Conservation (phyloP, 805 yeast species). For the Metschnikowia corniflorae region DNA sequence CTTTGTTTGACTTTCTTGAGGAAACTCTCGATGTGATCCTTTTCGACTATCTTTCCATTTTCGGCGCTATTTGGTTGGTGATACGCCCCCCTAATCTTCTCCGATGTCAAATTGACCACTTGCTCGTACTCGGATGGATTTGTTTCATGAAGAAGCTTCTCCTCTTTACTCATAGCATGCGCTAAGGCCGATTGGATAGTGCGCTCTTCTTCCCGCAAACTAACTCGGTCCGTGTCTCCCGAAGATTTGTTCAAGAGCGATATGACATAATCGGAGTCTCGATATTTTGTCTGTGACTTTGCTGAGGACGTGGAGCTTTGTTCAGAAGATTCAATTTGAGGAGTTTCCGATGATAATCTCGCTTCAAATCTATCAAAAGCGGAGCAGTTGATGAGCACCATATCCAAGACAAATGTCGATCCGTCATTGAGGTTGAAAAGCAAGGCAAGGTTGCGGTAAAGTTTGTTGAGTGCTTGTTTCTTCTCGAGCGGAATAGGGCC, state of each 20-base stretch:
- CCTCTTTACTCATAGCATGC: slow-evolving; percentile 22
- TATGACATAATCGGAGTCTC: slow-evolving; percentile 8
- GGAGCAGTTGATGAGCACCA: slow-evolving; percentile 26
- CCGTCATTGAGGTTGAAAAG: slow-evolving; percentile 34
- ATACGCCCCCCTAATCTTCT: slow-evolving; percentile 17
- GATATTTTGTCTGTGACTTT: slow-evolving; percentile 1
- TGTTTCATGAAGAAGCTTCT: slow-evolving; percentile 4
- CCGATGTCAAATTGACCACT: slow-evolving; percentile 17
- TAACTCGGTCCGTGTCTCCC: too few relatives aligned
- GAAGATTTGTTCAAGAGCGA: slow-evolving; percentile 1
- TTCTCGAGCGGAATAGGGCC: slow-evolving; percentile 10
- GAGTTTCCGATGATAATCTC: not conserved
- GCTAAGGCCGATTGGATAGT: slow-evolving; percentile 23
- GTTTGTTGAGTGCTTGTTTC: slow-evolving; percentile 23
- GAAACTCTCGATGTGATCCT: slow-evolving; percentile 36
- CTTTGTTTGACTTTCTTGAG: slow-evolving; percentile 42
- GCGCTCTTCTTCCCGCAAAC: slow-evolving; percentile 10
- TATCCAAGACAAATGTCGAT: slow-evolving; percentile 34
- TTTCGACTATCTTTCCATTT: slow-evolving; percentile 3
- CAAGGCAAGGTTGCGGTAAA: slow-evolving; percentile 27
- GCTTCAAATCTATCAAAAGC: slow-evolving; percentile 25
- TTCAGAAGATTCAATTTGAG: not conserved
- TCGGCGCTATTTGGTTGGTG: not conserved
- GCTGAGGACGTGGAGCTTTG: not conserved
- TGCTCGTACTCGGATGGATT: slow-evolving; percentile 17